Evolutionary conservation across 2,329 filamentous ascomycete species (phyloP).

Genomic region (Ceratocystis smalleyi): DNA sequence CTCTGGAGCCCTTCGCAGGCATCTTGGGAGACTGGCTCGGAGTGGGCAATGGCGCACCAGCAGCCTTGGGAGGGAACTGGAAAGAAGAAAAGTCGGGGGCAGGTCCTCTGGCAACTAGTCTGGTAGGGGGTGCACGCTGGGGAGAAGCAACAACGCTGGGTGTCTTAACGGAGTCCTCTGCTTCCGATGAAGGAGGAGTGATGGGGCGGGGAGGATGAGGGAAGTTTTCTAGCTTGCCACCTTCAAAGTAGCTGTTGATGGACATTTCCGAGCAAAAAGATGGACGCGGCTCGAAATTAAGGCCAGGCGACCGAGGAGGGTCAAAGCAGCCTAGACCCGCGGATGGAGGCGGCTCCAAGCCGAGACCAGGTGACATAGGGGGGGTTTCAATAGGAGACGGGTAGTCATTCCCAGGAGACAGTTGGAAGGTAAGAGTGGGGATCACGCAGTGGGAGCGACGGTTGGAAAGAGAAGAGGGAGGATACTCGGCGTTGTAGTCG

Average conservation of each 20-base stretch:
- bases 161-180: not conserved
- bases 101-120: constrained; percentile 10
- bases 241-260: constrained; percentile 16
- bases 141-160: constrained; percentile 1
- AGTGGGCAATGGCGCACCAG: not conserved
- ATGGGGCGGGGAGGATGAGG: constrained; percentile 12
- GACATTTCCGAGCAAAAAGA: constrained; percentile 16
- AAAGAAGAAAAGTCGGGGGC: constrained; percentile 15
- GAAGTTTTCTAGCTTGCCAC: constrained; percentile 16
- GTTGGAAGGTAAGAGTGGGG: constrained; percentile 13
- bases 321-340: not conserved
- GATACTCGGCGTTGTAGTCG: constrained; percentile 8
- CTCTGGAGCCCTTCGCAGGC: not conserved
- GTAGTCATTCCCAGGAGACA: constrained; percentile 9
- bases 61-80: constrained; percentile 10
- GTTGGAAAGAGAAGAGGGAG: constrained; percentile 9
- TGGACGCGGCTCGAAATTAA: constrained; percentile 12
- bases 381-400: not conserved
- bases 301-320: constrained; percentile 3
- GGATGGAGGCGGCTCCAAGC: constrained; percentile 1
- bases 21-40: constrained; percentile 13
- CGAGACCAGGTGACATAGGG: constrained; percentile 7
- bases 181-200: constrained; percentile 7
- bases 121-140: not conserved
- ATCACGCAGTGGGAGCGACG: constrained; percentile 9